phyloP scores from a whole-genome alignment of 352 stramenopile species.

The Globisporangium nodosum region DNA sequence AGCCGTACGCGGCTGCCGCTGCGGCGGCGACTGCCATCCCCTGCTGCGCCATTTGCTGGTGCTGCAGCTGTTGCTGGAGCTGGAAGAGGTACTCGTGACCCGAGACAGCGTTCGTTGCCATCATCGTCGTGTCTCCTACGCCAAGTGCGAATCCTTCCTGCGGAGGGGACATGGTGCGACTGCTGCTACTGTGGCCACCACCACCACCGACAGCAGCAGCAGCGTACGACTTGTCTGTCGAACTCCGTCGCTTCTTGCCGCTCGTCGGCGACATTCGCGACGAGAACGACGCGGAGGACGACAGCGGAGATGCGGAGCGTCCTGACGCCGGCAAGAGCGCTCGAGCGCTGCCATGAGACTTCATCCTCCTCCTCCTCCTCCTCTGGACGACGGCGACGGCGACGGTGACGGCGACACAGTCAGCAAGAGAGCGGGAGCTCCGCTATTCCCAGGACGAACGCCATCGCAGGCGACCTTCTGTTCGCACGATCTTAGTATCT shows the following conservation, averaged over 20 bases:
- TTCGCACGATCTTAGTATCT: too few relatives aligned
- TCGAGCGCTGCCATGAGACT: conserved; percentile 21
- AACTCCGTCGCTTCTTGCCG: conserved; percentile 13
- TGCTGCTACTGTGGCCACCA: conserved; percentile 7
- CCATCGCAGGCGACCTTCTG: too few relatives aligned
- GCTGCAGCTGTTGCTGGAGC: conserved; percentile 38
- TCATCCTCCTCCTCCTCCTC: conserved; percentile 10
- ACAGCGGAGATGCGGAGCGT: conserved; percentile 16
- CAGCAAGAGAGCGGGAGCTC: too few relatives aligned
- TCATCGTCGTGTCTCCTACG: conserved; percentile 7
- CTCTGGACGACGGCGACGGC: too few relatives aligned
- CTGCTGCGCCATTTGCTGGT: conserved; percentile 33
- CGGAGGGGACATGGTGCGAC: conserved; percentile 1
- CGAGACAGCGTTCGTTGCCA: neutral
- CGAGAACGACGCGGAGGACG: conserved; percentile 11
- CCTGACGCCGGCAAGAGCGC: conserved; percentile 16
- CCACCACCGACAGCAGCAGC: neutral
- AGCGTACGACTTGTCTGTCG: conserved; percentile 4
- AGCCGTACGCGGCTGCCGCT: conserved; percentile 21
- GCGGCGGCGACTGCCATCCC: conserved; percentile 17
- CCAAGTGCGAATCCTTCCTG: conserved; percentile 4
- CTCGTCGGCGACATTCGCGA: conserved; percentile 20
- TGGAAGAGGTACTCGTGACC: conserved; percentile 37
- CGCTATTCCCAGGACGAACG: too few relatives aligned
- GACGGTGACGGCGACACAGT: too few relatives aligned